These are phyloP conservation scores for Clohesyomyces aquaticus DNA, from an alignment of 495 filamentous ascomycete species.

Conservation along the genomic window DNA sequence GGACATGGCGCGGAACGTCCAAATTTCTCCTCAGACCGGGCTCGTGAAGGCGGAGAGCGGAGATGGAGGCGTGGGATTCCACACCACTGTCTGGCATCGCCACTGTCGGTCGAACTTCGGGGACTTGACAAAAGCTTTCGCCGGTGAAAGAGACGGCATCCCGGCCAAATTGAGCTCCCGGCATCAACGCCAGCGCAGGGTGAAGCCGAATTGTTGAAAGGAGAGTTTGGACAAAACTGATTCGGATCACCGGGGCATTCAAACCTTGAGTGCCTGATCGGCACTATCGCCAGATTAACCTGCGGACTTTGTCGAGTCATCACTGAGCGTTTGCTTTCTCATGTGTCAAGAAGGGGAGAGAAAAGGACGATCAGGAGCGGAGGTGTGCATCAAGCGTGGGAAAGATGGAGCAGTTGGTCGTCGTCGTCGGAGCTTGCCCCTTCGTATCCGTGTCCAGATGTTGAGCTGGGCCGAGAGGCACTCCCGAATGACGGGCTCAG, in stretches of 20 bases:
- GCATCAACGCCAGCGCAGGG: not conserved
- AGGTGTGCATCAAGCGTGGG: too few species aligned
- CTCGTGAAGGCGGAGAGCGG: too few species aligned
- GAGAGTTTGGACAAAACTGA: not conserved
- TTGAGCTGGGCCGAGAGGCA: too few species aligned
- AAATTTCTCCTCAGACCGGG: too few species aligned
- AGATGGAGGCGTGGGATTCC: not conserved
- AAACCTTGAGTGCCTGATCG: not conserved
- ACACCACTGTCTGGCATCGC: not conserved
- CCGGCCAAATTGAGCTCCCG: not conserved
- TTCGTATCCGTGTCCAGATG: too few species aligned
- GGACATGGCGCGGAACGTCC: too few species aligned
- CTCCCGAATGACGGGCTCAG: not conserved
- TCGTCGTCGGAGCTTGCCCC: not conserved
- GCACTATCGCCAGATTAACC: not conserved
- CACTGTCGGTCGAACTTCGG: not conserved
- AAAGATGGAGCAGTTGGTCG: too few species aligned
- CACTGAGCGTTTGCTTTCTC: too few species aligned
- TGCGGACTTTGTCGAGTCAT: too few species aligned
- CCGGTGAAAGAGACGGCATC: too few species aligned
- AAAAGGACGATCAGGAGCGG: too few species aligned
- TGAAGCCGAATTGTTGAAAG: slow-evolving; percentile 1
- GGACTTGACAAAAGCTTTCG: not conserved
- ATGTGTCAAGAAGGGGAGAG: too few species aligned
- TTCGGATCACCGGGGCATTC: not conserved